These are phyloP conservation scores for Panicum hallii DNA, from an alignment of 202 grass and related monocot genomes.

Conservation along the genomic window DNA sequence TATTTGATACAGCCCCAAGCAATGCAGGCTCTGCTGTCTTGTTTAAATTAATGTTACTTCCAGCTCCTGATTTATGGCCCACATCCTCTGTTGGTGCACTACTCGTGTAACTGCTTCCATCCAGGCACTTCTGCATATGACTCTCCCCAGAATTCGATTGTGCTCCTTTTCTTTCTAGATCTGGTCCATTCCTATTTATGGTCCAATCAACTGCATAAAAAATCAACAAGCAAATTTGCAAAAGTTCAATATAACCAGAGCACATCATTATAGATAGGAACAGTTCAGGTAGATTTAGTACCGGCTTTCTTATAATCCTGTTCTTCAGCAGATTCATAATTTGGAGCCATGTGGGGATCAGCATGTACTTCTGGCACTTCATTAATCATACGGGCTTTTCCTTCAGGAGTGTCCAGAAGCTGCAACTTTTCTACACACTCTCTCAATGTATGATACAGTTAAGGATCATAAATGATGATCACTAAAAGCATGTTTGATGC, in stretches of 20 bases:
- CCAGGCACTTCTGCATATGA: constrained; percentile 42
- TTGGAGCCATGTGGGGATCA: constrained; percentile 81
- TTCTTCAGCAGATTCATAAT: constrained; percentile 86
- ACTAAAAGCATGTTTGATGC: constrained; percentile 24
- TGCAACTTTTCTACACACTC: constrained; percentile 92
- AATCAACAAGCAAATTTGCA: constrained; percentile 25
- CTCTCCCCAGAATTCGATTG: constrained; percentile 42
- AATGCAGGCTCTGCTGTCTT: constrained; percentile 46
- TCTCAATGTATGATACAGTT: constrained; percentile 79
- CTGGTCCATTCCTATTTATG: constrained; percentile 55
- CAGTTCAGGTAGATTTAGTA: constrained; percentile 33
- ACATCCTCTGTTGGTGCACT: constrained; percentile 35
- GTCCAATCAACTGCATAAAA: constrained; percentile 55
- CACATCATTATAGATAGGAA: constrained; percentile 39
- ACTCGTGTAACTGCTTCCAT: constrained; percentile 26
- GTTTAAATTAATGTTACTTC: constrained; percentile 56
- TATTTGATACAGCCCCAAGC: constrained; percentile 47
- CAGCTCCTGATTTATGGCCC: constrained; percentile 31
- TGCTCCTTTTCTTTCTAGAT: constrained; percentile 49
- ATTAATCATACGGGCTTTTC: constrained; percentile 71
- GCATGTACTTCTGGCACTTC: constrained; percentile 85
- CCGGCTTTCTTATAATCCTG: constrained; percentile 56
- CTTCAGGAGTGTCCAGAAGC: constrained; percentile 81
- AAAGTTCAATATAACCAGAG: constrained; percentile 21
- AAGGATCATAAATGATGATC: constrained; percentile 62